Conservation (phyloP, 768 basidiomycete genomes). For the Suillus placidus region DNA sequence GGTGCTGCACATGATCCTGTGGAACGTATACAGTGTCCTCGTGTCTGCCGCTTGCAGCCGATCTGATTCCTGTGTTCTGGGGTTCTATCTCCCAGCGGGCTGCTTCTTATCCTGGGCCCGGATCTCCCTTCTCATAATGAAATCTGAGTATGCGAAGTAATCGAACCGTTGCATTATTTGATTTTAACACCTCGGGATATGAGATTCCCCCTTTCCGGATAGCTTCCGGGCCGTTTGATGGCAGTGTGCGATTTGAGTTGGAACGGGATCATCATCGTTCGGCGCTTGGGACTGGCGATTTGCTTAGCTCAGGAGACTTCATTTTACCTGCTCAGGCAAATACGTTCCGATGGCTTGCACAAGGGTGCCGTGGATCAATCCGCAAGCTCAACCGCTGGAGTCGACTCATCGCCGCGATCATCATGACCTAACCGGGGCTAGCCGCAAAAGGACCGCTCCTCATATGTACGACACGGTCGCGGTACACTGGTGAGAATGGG, state of each 20-base stretch:
- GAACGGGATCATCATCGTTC: background rate
- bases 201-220: background rate
- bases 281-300: background rate
- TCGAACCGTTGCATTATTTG: background rate
- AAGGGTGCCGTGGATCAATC: conserved; percentile 5
- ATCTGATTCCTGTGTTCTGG: conserved; percentile 15
- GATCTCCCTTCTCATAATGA: conserved; percentile 9
- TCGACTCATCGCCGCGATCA: conserved; percentile 10
- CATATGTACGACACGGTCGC: conserved; percentile 12
- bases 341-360: background rate
- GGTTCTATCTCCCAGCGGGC: conserved; percentile 17
- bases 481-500: conserved; percentile 13
- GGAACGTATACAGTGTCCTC: conserved; percentile 25
- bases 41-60: conserved; percentile 28
- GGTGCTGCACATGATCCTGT: conserved; percentile 20
- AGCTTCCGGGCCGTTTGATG: background rate
- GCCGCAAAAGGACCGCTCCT: conserved; percentile 7
- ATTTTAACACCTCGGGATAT: conserved; percentile 1
- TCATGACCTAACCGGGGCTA: conserved; percentile 12
- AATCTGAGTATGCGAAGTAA: conserved; percentile 3
- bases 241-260: conserved; percentile 1
- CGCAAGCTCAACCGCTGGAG: background rate
- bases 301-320: background rate
- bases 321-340: conserved; percentile 3
- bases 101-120: conserved; percentile 14